Conservation (phyloP, 2,329 filamentous ascomycete genomes). For the Dactylellina parvicollis region DNA sequence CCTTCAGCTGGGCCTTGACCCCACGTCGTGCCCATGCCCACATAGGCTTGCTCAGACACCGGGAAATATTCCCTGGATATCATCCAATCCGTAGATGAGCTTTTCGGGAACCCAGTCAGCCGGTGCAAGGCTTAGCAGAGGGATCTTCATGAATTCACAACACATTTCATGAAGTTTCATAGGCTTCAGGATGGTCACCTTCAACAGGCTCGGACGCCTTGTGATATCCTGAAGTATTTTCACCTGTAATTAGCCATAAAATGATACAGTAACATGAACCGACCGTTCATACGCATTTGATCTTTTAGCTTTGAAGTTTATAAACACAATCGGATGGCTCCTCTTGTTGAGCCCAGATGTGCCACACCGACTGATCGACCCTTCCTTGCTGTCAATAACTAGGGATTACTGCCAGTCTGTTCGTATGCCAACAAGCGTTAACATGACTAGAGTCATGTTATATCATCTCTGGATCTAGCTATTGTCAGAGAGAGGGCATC, state of each 20-base stretch:
- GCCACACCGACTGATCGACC: no score
- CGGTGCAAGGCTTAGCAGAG: slow-evolving; percentile 18
- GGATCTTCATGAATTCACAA: slow-evolving; percentile 45
- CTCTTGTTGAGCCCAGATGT: no score
- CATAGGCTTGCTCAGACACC: not conserved
- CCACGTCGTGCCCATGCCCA: not conserved
- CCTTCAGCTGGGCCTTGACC: slow-evolving; percentile 10
- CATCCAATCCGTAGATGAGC: not conserved
- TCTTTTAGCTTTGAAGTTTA: slow-evolving; percentile 2
- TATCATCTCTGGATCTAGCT: no score
- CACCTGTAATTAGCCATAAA: not conserved
- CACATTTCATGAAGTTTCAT: slow-evolving; percentile 21
- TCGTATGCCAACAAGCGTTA: no score
- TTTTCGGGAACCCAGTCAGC: not conserved
- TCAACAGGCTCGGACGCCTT: not conserved
- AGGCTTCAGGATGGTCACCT: no score
- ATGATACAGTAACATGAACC: not conserved
- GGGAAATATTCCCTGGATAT: not conserved
- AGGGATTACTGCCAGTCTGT: no score
- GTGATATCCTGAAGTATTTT: not conserved
- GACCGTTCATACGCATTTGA: no score
- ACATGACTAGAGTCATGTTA: no score
- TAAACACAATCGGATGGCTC: no score
- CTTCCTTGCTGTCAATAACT: no score
- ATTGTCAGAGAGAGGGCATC: no score